Percentiles rank a stretch among this genome's conserved stretches.
Conservation (phyloP, 768 basidiomycete genomes). For the Pholiota microspora region DNA sequence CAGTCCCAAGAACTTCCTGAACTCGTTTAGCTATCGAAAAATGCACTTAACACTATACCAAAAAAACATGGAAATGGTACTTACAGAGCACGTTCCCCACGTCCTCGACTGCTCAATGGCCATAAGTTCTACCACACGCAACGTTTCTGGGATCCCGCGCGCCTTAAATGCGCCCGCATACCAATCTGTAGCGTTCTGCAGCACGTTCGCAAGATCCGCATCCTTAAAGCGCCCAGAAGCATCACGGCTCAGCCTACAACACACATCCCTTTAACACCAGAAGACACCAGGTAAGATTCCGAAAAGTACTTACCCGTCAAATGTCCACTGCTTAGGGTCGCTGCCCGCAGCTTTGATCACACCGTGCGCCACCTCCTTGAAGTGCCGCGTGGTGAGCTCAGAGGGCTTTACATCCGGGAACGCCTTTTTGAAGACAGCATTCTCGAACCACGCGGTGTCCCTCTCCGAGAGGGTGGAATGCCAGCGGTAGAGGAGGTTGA, state of each 20-base stretch:
- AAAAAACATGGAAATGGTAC: constrained; percentile 19
- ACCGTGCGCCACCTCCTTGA: constrained; percentile 33
- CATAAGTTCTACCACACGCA: constrained; percentile 68
- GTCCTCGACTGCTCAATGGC: constrained; percentile 62
- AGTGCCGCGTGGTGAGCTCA: constrained; percentile 28
- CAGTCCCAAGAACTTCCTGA: constrained; percentile 68
- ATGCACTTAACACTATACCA: too few species aligned
- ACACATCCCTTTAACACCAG: too few species aligned
- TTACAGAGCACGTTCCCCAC: constrained; percentile 73
- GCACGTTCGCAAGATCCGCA: constrained; percentile 55
- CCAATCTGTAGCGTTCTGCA: constrained; percentile 59
- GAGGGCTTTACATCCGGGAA: constrained; percentile 41
- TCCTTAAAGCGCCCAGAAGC: constrained; percentile 59
- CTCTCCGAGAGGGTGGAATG: constrained; percentile 56
- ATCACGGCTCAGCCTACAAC: constrained; percentile 46
- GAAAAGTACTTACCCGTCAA: constrained; percentile 38
- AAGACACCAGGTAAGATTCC: too few species aligned
- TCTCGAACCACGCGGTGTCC: constrained; percentile 54
- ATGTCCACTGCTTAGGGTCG: constrained; percentile 52
- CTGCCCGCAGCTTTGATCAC: constrained; percentile 17
- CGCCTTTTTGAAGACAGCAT: constrained; percentile 39
- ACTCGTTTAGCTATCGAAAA: constrained; percentile 57
- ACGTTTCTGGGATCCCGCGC: constrained; percentile 61
- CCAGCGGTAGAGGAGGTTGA: constrained; percentile 67
- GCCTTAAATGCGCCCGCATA: constrained; percentile 66